phyloP scores from a whole-genome alignment of 345 rosid species.

The Rhizophora apiculata region DNA sequence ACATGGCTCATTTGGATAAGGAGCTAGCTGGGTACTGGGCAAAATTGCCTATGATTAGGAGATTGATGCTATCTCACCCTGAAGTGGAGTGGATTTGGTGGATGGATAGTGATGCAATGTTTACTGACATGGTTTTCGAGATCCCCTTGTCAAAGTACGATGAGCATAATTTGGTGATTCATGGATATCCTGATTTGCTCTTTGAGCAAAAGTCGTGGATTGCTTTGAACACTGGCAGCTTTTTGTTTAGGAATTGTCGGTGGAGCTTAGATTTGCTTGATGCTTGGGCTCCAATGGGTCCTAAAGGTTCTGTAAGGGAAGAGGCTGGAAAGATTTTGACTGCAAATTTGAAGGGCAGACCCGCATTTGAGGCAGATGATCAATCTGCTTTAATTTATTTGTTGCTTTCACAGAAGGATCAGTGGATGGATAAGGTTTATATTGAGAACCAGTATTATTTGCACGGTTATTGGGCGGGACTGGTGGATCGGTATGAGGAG shows the following conservation, averaged over 20 bases:
- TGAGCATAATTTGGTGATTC: constrained; percentile 74
- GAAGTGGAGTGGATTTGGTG: constrained; percentile 98
- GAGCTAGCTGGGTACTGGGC: constrained; percentile 98
- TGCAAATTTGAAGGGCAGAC: constrained; percentile 80
- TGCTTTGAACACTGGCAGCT: constrained; percentile 92
- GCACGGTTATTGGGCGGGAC: constrained; percentile 94
- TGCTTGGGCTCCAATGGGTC: constrained; percentile 98
- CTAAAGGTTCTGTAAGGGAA: constrained; percentile 75
- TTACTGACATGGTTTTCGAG: constrained; percentile 93
- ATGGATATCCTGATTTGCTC: constrained; percentile 85
- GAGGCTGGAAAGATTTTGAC: constrained; percentile 93
- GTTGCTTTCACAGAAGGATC: constrained; percentile 69
- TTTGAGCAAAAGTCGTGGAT: constrained; percentile 89
- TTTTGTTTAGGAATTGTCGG: constrained; percentile 83
- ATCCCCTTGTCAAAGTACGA: constrained; percentile 57
- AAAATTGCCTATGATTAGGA: constrained; percentile 81
- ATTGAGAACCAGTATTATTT: constrained; percentile 87
- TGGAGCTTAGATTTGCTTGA: constrained; percentile 94
- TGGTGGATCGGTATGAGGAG: constrained; percentile 92
- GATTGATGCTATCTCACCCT: constrained; percentile 84
- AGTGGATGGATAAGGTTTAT: constrained; percentile 86
- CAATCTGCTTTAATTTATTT: constrained; percentile 92
- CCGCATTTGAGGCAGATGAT: constrained; percentile 93
- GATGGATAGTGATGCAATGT: constrained; percentile 99
- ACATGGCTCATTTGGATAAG: constrained; percentile 92